Conservation (phyloP, 805 yeast genomes). For the Vanderwaltozyma verrucispora region DNA sequence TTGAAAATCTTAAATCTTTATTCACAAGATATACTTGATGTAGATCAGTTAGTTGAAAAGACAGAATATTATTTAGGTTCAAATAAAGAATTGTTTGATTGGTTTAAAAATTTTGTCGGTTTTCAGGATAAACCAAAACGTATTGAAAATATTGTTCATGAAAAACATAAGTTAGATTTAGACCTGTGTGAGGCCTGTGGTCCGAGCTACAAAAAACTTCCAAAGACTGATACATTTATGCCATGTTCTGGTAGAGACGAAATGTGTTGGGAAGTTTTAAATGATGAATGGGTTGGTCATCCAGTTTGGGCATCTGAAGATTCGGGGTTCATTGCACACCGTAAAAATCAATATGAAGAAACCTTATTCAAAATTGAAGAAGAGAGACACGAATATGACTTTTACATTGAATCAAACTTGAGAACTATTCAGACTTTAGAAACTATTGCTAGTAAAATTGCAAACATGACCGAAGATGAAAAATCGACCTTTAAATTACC, state of each 20-base stretch:
- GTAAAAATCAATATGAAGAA: slow-evolving; percentile 97
- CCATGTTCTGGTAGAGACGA: slow-evolving; percentile 98
- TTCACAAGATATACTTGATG: slow-evolving; percentile 85
- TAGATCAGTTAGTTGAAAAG: slow-evolving; percentile 67
- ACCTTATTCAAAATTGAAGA: slow-evolving; percentile 91
- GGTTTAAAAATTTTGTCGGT: slow-evolving; percentile 92
- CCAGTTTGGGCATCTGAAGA: slow-evolving; percentile 99
- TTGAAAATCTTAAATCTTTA: slow-evolving; percentile 77
- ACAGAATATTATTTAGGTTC: slow-evolving; percentile 80
- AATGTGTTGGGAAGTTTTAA: slow-evolving; percentile 97
- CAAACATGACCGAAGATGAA: slow-evolving; percentile 88
- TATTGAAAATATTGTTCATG: slow-evolving; percentile 78
- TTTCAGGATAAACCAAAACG: slow-evolving; percentile 75
- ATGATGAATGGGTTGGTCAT: slow-evolving; percentile 99
- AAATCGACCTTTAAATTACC: slow-evolving; percentile 78
- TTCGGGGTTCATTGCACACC: slow-evolving; percentile 97
- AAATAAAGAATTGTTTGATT: slow-evolving; percentile 64
- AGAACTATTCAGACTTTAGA: slow-evolving; percentile 93
- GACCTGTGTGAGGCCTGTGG: slow-evolving; percentile 90
- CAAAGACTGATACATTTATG: slow-evolving; percentile 90
- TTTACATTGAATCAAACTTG: slow-evolving; percentile 86
- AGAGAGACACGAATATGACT: slow-evolving; percentile 95
- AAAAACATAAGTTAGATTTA: slow-evolving; percentile 84
- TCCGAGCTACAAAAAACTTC: slow-evolving; percentile 86
- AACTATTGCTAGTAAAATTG: slow-evolving; percentile 87